phyloP scores from a whole-genome alignment of 2,329 filamentous ascomycete genomes.

The Cyphellophora europaea region DNA sequence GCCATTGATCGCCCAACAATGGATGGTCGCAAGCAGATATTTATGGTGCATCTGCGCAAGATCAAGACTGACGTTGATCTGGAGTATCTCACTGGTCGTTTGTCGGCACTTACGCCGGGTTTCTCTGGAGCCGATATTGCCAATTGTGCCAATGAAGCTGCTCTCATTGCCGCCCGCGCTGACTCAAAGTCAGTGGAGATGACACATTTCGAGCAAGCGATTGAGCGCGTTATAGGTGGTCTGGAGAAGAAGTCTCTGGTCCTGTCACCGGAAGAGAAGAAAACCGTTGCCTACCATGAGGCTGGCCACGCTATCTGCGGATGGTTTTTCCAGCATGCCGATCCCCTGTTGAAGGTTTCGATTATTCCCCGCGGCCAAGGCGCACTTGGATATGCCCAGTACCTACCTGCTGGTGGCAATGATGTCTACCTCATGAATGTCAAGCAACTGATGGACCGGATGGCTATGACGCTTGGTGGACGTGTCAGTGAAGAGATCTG shows the following conservation, averaged over 20 bases:
- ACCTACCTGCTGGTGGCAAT: slow-evolving; percentile 63
- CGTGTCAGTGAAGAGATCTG: slow-evolving; percentile 93
- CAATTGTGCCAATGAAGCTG: slow-evolving; percentile 96
- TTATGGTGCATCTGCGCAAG: slow-evolving; percentile 86
- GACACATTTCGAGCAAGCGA: slow-evolving; percentile 91
- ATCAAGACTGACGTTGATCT: slow-evolving; percentile 88
- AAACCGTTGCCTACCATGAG: slow-evolving; percentile 94
- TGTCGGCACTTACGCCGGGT: slow-evolving; percentile 86
- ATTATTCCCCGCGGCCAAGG: slow-evolving; percentile 96
- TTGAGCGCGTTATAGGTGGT: slow-evolving; percentile 92
- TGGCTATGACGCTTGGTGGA: slow-evolving; percentile 98
- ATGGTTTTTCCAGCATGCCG: slow-evolving; percentile 95
- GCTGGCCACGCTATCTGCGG: slow-evolving; percentile 97
- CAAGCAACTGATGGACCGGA: slow-evolving; percentile 94
- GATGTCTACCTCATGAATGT: slow-evolving; percentile 95
- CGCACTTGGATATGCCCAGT: slow-evolving; percentile 91
- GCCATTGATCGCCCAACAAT: slow-evolving; percentile 91
- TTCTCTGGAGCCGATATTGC: slow-evolving; percentile 98
- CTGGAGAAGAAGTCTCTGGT: slow-evolving; percentile 96
- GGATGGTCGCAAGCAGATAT: slow-evolving; percentile 93
- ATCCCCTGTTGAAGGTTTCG: slow-evolving; percentile 93
- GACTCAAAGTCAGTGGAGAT: slow-evolving; percentile 75
- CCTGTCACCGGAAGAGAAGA: slow-evolving; percentile 87
- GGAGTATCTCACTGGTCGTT: slow-evolving; percentile 75
- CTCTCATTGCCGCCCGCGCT: slow-evolving; percentile 79